phyloP scores from a whole-genome alignment of 208 protist species.

The Leptomonas seymouri region DNA sequence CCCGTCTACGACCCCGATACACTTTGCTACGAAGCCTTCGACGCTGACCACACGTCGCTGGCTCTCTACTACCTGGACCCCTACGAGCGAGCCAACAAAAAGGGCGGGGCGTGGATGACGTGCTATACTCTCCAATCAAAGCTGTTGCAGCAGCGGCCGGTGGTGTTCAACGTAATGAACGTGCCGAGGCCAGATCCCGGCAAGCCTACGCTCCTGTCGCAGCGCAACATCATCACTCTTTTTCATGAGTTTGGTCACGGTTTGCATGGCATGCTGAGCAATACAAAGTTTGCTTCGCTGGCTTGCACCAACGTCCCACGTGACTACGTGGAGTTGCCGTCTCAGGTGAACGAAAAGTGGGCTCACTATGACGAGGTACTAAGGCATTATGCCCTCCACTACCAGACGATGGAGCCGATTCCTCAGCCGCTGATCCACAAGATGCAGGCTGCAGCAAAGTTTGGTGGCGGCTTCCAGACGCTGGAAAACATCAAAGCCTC shows the following conservation, averaged over 20 bases:
- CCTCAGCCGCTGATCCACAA: constrained; percentile 52
- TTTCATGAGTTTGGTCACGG: constrained; percentile 75
- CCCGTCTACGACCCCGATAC: constrained; percentile 54
- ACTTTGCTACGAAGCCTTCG: constrained; percentile 45
- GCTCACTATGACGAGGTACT: constrained; percentile 56
- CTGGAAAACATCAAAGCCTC: constrained; percentile 62
- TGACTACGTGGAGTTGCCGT: constrained; percentile 84
- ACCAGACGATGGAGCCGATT: constrained; percentile 60
- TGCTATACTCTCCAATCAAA: constrained; percentile 45
- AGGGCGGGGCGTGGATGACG: constrained; percentile 63
- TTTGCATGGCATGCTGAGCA: constrained; percentile 79
- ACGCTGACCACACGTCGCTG: constrained; percentile 35
- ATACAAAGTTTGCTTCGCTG: constrained; percentile 38
- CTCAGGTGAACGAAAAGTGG: constrained; percentile 88
- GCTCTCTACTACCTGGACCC: constrained; percentile 59
- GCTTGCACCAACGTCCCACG: constrained; percentile 69
- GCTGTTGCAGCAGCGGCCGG: constrained; percentile 40
- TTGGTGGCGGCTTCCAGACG: constrained; percentile 45
- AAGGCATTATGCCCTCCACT: constrained; percentile 58
- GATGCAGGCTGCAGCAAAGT: constrained; percentile 42
- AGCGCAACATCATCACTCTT: constrained; percentile 59
- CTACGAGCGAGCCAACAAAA: constrained; percentile 57
- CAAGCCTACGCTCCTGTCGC: constrained; percentile 64
- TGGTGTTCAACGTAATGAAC: constrained; percentile 66
- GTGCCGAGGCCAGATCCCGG: constrained; percentile 49